These are phyloP conservation scores for Apiospora kogelbergensis DNA, from an alignment of 2,329 filamentous ascomycete genomes.

Conservation along the genomic window DNA sequence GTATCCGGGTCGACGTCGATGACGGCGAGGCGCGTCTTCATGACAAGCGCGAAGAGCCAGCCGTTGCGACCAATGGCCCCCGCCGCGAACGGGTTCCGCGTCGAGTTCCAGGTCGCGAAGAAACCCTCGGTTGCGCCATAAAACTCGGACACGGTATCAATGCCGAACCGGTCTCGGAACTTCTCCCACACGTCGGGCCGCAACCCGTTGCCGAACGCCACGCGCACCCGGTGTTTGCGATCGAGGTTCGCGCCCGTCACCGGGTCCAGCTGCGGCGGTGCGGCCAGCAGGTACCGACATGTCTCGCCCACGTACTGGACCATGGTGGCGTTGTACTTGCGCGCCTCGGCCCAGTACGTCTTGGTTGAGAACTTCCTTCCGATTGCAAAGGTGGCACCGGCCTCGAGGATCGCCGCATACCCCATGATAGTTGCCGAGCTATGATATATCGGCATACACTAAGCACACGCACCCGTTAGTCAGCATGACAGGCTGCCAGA, in stretches of 20 bases:
- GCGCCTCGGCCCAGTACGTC: constrained; percentile 75
- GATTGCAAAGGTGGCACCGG: constrained; percentile 67
- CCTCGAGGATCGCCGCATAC: constrained; percentile 58
- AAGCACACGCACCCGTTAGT: neutral
- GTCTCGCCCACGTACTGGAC: constrained; percentile 91
- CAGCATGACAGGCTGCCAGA: constrained; percentile 9
- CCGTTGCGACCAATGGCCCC: constrained; percentile 79
- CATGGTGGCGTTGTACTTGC: constrained; percentile 68
- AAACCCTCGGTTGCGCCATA: constrained; percentile 78
- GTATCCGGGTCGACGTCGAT: constrained; percentile 72
- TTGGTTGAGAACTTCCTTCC: constrained; percentile 77
- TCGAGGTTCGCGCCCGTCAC: constrained; percentile 68
- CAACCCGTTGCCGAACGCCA: constrained; percentile 82
- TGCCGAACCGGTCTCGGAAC: constrained; percentile 79
- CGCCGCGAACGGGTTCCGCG: constrained; percentile 68
- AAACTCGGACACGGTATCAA: constrained; percentile 75
- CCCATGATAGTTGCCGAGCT: constrained; percentile 74
- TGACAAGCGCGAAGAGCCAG: constrained; percentile 54
- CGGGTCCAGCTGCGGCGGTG: constrained; percentile 61
- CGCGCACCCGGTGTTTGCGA: constrained; percentile 67
- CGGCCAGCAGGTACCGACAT: constrained; percentile 75
- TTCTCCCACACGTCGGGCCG: constrained; percentile 82
- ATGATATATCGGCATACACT: constrained; percentile 90
- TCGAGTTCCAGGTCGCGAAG: constrained; percentile 69
- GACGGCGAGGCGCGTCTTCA: constrained; percentile 53